phyloP scores from a whole-genome alignment of 495 filamentous ascomycete species.

The Daldinia loculata region DNA sequence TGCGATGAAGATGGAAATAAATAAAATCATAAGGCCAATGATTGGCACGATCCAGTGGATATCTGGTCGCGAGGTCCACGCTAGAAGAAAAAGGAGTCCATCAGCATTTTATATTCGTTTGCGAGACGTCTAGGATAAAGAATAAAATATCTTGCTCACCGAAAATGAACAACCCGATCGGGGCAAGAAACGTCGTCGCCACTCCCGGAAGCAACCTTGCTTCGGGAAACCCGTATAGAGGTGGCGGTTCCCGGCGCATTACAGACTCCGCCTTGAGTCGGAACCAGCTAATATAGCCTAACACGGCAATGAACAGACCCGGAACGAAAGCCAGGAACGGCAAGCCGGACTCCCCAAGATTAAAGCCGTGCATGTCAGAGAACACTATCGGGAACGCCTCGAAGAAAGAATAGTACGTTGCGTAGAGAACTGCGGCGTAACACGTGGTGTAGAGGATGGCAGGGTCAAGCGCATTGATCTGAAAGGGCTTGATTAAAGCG shows the following conservation, averaged over 20 bases:
- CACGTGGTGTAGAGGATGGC: constrained; percentile 69
- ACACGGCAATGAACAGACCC: constrained; percentile 71
- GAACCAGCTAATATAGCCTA: constrained; percentile 73
- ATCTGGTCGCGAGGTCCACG: constrained; percentile 38
- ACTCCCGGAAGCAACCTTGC: constrained; percentile 32
- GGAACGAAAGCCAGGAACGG: constrained; percentile 77
- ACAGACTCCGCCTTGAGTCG: constrained; percentile 67
- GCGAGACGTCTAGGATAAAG: neutral
- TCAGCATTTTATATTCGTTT: constrained; percentile 4
- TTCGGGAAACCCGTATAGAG: constrained; percentile 34
- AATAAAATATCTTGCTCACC: constrained; percentile 22
- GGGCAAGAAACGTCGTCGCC: constrained; percentile 23
- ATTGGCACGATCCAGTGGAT: constrained; percentile 61
- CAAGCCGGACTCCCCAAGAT: constrained; percentile 71
- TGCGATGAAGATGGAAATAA: constrained; percentile 61
- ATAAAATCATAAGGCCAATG: constrained; percentile 59
- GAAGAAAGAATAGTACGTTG: constrained; percentile 83
- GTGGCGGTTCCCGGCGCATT: constrained; percentile 29
- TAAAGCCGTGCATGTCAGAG: constrained; percentile 70
- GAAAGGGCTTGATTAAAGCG: constrained; percentile 66
- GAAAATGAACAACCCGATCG: constrained; percentile 31
- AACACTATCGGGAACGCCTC: constrained; percentile 81
- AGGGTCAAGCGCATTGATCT: constrained; percentile 70
- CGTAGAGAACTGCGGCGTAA: constrained; percentile 72
- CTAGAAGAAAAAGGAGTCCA: constrained; percentile 2